Evolutionary conservation across 2,329 filamentous ascomycete genomes (phyloP).

Genomic region (Beauveria sp.): DNA sequence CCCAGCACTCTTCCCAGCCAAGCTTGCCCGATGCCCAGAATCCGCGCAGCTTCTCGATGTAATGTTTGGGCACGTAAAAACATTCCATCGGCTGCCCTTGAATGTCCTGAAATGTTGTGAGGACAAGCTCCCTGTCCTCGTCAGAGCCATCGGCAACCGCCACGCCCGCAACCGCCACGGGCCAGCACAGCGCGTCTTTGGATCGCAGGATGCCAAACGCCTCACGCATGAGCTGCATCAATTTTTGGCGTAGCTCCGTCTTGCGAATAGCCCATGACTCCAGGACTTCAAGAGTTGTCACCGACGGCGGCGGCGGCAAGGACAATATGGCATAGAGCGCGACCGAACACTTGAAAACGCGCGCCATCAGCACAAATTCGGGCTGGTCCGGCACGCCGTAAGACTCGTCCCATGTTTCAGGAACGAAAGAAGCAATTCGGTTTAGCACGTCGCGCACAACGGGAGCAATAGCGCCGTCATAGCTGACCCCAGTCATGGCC

Average conservation of each 20-base stretch:
- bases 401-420: not conserved
- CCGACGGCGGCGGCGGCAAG: not conserved
- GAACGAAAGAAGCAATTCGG: not conserved
- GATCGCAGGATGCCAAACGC: not conserved
- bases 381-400: not conserved
- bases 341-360: not conserved
- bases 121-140: not conserved
- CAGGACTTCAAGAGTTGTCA: not conserved
- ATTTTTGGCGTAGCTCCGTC: not conserved
- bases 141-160: not conserved
- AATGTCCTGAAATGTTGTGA: not conserved
- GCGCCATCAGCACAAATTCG: not conserved
- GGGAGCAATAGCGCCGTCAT: not conserved
- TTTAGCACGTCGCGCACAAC: not conserved
- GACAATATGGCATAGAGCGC: not conserved
- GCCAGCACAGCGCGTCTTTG: not conserved
- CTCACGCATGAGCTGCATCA: slow-evolving; percentile 1
- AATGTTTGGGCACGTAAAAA: not conserved
- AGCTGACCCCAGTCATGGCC: not conserved
- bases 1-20: slow-evolving; percentile 3
- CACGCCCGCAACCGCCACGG: not conserved
- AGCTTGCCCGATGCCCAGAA: not conserved
- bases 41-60: not conserved
- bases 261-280: not conserved
- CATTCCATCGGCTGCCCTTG: not conserved